These are phyloP conservation scores for Naematelia aurantialba DNA, from an alignment of 768 basidiomycete genomes.

Conservation along the genomic window DNA sequence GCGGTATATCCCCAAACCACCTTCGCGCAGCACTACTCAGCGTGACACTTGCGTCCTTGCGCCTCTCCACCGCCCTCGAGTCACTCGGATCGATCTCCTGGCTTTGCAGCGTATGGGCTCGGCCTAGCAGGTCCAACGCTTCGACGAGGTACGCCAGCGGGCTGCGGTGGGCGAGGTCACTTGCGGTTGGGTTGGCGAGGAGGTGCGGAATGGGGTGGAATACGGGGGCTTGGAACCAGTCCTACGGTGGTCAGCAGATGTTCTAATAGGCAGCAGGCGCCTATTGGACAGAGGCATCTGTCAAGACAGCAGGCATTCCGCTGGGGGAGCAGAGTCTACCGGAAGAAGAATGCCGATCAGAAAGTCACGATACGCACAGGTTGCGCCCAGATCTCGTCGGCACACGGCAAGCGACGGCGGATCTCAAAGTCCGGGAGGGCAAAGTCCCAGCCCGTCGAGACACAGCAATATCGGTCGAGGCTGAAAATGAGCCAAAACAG, in stretches of 20 bases:
- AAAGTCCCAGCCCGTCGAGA: constrained; percentile 49
- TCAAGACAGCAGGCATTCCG: no score
- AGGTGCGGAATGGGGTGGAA: constrained; percentile 39
- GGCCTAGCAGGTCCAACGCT: constrained; percentile 44
- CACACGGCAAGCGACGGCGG: constrained; percentile 42
- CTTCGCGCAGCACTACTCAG: constrained; percentile 34
- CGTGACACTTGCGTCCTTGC: constrained; percentile 34
- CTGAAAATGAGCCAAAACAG: constrained; percentile 50
- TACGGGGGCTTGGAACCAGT: constrained; percentile 37
- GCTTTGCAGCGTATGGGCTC: constrained; percentile 42
- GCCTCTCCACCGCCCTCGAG: constrained; percentile 28
- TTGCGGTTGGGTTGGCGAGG: constrained; percentile 10
- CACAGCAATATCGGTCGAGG: constrained; percentile 49
- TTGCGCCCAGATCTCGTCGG: constrained; percentile 31
- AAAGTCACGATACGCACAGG: constrained; percentile 19
- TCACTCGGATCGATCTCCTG: constrained; percentile 41
- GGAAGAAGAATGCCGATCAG: background rate
- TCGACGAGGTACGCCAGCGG: constrained; percentile 45
- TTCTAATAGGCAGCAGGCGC: no score
- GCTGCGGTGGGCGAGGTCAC: constrained; percentile 17
- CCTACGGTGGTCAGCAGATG: no score
- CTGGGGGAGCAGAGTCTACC: constrained; percentile 1
- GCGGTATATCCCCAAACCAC: constrained; percentile 35
- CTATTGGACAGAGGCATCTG: no score
- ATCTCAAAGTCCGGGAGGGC: constrained; percentile 45